Base-by-base conservation (phyloP, 257 asterid species). In the Solanum dulcamara region DNA sequence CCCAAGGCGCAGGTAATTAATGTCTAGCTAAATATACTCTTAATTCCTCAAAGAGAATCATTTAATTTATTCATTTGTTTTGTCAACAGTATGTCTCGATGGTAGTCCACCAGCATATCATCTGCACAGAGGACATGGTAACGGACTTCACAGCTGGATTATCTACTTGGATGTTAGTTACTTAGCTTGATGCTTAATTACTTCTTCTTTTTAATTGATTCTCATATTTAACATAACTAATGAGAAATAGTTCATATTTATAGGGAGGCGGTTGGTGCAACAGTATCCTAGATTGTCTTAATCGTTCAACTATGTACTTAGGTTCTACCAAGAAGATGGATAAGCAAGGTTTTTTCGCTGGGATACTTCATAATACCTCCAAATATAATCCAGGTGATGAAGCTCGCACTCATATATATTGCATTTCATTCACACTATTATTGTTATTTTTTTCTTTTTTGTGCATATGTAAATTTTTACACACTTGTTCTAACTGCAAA, bases 191-290 rank as follows among this genome's bases (percentile, higher is more conserved):
- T 66, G 22, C 7, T 40, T 13, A 13, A 26, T 62, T 62, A 26
- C 11, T 37, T 0, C 17, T 84, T 74, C 14, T 81, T 42, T 14
- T 4, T 38, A 20, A 55, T 55, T 53, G 8, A 5, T 6, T 22
- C 11, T 71, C 20, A 80, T 42, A 10, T 22, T 38, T 84, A 22
- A 2, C 42, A 64, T 66, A 15, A 32, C 24, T 32, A 30, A 37
- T 1, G 0, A 37, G 24, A 70, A 18, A 33, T 4, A n/a, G 10
- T 10, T 37, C 32, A 71, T 71, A 10, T 37, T 4, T 5, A 4
- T 71, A 95, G 99, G 96, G 97, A 85, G 99, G 99, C 75, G 96
- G 91, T 46, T 96, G 99, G 99, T 94, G 98, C 89, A 87, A 88
- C 83, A 93, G 91, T 46, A 89, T 66, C 10, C 84, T 94, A 8